A percentile compares a stretch with the other conserved stretches of the same genome.
phyloP scores from a whole-genome alignment of 2,329 filamentous ascomycete genomes.

The Ascochyta rabiei region DNA sequence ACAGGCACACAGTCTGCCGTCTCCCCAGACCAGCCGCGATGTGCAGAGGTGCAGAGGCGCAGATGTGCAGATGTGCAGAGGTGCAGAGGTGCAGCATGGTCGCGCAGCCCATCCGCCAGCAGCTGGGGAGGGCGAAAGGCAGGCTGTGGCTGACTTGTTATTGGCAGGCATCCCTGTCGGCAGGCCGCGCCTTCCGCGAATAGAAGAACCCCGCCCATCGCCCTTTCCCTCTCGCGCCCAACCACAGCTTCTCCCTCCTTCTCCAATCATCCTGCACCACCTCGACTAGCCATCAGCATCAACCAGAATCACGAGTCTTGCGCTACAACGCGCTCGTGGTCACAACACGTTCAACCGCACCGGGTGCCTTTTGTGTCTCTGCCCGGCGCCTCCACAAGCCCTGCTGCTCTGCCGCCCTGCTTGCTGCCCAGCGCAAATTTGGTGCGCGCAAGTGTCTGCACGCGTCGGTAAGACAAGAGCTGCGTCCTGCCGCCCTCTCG shows the following conservation, averaged over 20 bases:
- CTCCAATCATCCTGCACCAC: constrained; percentile 39
- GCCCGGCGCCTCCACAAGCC: constrained; percentile 20
- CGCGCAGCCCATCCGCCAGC: constrained; percentile 4
- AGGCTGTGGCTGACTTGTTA: constrained; percentile 21
- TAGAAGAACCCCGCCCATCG: constrained; percentile 26
- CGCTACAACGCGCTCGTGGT: constrained; percentile 33
- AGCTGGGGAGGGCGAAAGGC: constrained; percentile 12
- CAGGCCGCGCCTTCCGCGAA: constrained; percentile 19
- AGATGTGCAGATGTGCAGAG: not conserved
- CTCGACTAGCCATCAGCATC: constrained; percentile 25
- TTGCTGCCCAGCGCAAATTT: constrained; percentile 19
- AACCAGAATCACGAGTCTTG: constrained; percentile 33
- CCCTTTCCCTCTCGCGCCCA: constrained; percentile 32
- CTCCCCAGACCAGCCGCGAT: not conserved
- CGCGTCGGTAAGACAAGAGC: constrained; percentile 28
- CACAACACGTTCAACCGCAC: constrained; percentile 21
- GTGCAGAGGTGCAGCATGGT: constrained; percentile 6
- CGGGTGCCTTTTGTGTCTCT: constrained; percentile 23
- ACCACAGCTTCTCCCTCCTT: constrained; percentile 32
- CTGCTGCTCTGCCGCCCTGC: not conserved
- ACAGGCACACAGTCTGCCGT: not conserved
- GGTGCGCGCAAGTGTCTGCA: constrained; percentile 14
- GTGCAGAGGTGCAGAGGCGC: not conserved
- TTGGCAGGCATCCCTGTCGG: constrained; percentile 25
- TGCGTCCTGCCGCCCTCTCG: constrained; percentile 20